phyloP scores from a whole-genome alignment of 2,329 filamentous ascomycete species.

The Torrubiella hemipterigena region DNA sequence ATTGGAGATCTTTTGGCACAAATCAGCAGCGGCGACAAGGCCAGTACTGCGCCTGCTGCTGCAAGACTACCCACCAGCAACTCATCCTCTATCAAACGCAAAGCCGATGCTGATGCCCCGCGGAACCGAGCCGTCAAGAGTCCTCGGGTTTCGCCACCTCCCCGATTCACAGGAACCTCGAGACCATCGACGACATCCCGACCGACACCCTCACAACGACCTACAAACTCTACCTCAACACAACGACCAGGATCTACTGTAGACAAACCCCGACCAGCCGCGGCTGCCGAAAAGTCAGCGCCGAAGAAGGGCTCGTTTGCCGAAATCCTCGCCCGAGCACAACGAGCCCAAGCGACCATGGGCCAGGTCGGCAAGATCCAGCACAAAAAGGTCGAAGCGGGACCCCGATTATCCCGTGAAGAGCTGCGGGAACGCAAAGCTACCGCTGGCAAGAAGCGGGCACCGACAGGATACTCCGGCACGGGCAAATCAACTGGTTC shows the following conservation, averaged over 20 bases:
- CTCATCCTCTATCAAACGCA: constrained; percentile 41
- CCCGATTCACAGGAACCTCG: constrained; percentile 8
- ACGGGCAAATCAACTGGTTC: constrained; percentile 16
- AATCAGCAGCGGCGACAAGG: constrained; percentile 42
- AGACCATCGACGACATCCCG: not conserved
- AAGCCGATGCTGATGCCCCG: constrained; percentile 42
- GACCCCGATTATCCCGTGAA: constrained; percentile 15
- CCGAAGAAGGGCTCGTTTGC: constrained; percentile 65
- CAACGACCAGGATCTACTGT: constrained; percentile 9
- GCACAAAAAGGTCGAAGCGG: constrained; percentile 51
- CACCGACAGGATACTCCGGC: constrained; percentile 15
- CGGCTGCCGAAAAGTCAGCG: constrained; percentile 26
- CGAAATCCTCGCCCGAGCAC: constrained; percentile 61
- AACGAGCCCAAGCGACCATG: constrained; percentile 49
- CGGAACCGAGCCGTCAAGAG: constrained; percentile 27
- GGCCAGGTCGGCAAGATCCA: constrained; percentile 60
- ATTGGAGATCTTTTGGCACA: constrained; percentile 48
- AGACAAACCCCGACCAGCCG: constrained; percentile 11
- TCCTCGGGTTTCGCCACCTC: constrained; percentile 17
- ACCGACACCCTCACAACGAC: constrained; percentile 2
- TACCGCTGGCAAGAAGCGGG: constrained; percentile 3
- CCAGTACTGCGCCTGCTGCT: constrained; percentile 17
- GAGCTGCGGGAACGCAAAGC: constrained; percentile 8
- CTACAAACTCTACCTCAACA: not conserved
- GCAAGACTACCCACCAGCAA: constrained; percentile 11